Base-by-base conservation (phyloP, 169 alveolate genomes). In the Plasmodium gonderi region DNA sequence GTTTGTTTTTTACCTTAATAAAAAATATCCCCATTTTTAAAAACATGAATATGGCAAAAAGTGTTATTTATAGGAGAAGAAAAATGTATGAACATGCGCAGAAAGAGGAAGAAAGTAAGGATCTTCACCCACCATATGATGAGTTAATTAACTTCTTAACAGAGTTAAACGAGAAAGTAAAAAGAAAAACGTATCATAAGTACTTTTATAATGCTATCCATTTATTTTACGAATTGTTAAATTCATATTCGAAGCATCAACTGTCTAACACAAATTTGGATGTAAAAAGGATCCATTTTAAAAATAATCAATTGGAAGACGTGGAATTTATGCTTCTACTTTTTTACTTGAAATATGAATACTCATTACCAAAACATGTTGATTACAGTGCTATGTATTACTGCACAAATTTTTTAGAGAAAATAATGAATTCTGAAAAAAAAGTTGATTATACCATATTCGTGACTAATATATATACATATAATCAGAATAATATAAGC, bases 331-430 rank as follows among this genome's bases (percentile, higher is more conserved):
- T 80, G 72, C 74, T 80, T 44, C n/a, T 80, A 4, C 51, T 80
- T 17, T 80, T 80, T 38, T 80, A 80, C 29, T 80, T 80, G 68
- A 80, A 65, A 80, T 80, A 80, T 67, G 91, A 80, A 65, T 80
- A 47, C 36, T 29, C 67, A 7, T 6, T 80, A 11, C 91, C 91
- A n/a, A 20, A 6, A 1, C 0, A 23, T 11, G 11, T 44, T 5
- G 91, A 80, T 23, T 80, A 80, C 44, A n/a, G 23, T 29, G 8
- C 26, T 9, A 64, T 80, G 44, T 80, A 80, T 9, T 80, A 51
- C 11, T 23, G 36, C 14, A 60, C 29, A 65, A 12, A 29, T 14
- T 80, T 80, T 40, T 14, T 80, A 17, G 23, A n/a, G 17, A 80
- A 65, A 65, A 47, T 80, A 36, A 38, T 79, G 42, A 79, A 26